phyloP scores from a whole-genome alignment of 805 yeast genomes.

The Nakazawaea molendinolei region DNA sequence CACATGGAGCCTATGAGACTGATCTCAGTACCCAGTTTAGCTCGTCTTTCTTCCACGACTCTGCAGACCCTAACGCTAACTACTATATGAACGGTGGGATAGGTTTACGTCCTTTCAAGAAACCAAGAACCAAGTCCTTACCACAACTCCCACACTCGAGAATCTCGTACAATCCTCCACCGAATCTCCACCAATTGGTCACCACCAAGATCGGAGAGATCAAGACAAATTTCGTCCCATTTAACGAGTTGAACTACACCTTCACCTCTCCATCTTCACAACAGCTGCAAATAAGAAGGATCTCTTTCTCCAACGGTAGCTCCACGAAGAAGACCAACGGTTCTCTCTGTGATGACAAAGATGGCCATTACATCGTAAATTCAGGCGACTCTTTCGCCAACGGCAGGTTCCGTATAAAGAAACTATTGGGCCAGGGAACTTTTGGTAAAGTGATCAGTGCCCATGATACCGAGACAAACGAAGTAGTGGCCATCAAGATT shows the following conservation, averaged over 20 bases:
- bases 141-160: slow-evolving; percentile 48
- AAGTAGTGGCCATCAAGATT: slow-evolving; percentile 82
- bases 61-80: slow-evolving; percentile 1
- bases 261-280: slow-evolving; percentile 14
- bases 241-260: slow-evolving; percentile 20
- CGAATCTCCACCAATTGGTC: slow-evolving; percentile 26
- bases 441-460: slow-evolving; percentile 88
- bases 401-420: slow-evolving; percentile 56
- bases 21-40: neutral
- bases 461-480: slow-evolving; percentile 53
- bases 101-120: slow-evolving; percentile 23
- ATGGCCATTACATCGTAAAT: slow-evolving; percentile 67
- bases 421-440: slow-evolving; percentile 84
- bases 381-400: slow-evolving; percentile 62
- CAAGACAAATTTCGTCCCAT: slow-evolving; percentile 28
- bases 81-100: neutral
- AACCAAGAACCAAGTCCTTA: slow-evolving; percentile 44
- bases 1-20: neutral
- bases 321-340: slow-evolving; percentile 13
- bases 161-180: slow-evolving; percentile 29
- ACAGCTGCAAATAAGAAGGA: slow-evolving; percentile 14
- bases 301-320: slow-evolving; percentile 18
- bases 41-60: slow-evolving; percentile 3
- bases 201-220: slow-evolving; percentile 34
- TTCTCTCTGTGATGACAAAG: slow-evolving; percentile 48